Conservation (phyloP, 169 alveolate genomes). For the Eimeria sp. region DNA sequence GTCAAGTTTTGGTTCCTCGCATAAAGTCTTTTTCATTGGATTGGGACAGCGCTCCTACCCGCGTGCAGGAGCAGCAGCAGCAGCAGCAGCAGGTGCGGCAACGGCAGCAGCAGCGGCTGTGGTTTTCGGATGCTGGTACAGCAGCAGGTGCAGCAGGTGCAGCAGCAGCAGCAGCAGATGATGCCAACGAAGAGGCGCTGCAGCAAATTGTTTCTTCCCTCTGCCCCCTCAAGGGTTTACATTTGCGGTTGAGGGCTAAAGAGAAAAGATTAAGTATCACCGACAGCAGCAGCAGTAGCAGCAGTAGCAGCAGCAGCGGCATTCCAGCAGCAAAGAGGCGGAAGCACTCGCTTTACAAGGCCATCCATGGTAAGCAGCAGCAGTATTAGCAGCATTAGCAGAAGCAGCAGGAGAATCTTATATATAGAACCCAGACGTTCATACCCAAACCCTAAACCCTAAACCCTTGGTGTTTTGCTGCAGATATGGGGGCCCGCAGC, state of each 20-base stretch:
- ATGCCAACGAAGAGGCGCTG: slow-evolving; percentile 9
- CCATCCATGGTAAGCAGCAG: slow-evolving; percentile 27
- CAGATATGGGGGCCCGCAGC: slow-evolving; percentile 18
- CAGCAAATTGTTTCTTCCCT: background rate
- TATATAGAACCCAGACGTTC: too few species aligned
- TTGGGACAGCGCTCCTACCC: background rate
- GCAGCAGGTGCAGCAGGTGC: slow-evolving; percentile 15
- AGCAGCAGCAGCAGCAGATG: slow-evolving; percentile 8
- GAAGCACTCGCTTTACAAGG: background rate
- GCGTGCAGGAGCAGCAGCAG: slow-evolving; percentile 6
- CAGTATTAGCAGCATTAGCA: background rate
- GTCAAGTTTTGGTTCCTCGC: background rate
- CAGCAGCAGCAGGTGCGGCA: slow-evolving; percentile 5
- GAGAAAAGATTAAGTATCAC: background rate
- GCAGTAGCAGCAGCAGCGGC: background rate
- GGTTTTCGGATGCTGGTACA: background rate
- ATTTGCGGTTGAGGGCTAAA: background rate
- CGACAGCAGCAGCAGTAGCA: slow-evolving; percentile 26
- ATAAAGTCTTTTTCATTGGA: background rate
- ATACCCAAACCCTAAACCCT: background rate
- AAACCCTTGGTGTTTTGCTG: slow-evolving; percentile 27
- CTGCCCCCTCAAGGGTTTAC: background rate
- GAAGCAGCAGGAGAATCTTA: too few species aligned
- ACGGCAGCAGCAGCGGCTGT: slow-evolving; percentile 46
- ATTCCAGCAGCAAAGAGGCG: background rate